Evolutionary conservation across 257 asterid genomes (phyloP).

Genomic region (Ligustrum vulgare): DNA sequence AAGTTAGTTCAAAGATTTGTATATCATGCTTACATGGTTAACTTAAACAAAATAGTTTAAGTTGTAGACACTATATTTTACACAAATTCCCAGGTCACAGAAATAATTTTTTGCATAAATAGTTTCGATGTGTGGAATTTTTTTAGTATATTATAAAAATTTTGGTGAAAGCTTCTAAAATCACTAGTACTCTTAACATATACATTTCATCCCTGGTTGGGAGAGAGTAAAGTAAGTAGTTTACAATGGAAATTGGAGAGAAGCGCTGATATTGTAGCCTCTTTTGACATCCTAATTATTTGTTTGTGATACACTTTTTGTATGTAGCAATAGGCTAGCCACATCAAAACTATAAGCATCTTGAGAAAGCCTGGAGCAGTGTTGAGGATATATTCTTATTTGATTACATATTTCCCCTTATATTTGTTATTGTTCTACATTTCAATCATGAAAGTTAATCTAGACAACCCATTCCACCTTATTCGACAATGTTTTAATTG

Average conservation of each 20-base stretch:
- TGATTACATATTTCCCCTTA: not conserved
- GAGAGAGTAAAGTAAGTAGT: not conserved
- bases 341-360: conserved; percentile 1
- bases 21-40: not conserved
- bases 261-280: not conserved
- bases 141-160: not conserved
- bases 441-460: conserved; percentile 9
- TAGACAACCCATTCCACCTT: not conserved
- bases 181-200: not conserved
- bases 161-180: not conserved
- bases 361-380: conserved; percentile 5
- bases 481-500: not conserved
- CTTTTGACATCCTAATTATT: not conserved
- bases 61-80: not conserved
- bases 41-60: not conserved
- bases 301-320: conserved; percentile 3
- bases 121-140: not conserved
- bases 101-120: not conserved
- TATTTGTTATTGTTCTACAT: conserved; percentile 2
- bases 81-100: not conserved
- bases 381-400: conserved; percentile 17
- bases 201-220: not conserved
- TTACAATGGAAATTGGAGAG: not conserved
- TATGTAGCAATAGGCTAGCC: conserved; percentile 8
- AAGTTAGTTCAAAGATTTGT: not conserved